phyloP scores from a whole-genome alignment of 352 stramenopile genomes.

The Blastocystis hominis region DNA sequence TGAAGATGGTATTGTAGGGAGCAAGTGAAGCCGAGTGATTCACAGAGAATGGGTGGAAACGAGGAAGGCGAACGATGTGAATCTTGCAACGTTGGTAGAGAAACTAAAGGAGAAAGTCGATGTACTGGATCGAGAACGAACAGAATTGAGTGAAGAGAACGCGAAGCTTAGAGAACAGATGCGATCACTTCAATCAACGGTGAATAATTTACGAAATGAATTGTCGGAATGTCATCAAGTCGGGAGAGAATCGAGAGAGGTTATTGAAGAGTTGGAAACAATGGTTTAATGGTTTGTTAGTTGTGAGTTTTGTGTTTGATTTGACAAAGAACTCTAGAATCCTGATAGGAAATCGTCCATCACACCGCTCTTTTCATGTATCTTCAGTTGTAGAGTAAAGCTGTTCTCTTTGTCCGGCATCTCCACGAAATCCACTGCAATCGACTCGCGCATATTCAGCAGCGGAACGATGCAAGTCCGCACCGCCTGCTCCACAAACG shows the following conservation, averaged over 20 bases:
- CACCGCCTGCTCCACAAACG: conserved; percentile 32
- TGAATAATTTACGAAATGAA: not conserved
- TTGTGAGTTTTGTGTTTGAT: not conserved
- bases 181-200: not conserved
- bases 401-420: not conserved
- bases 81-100: not conserved
- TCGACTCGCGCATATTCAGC: not conserved
- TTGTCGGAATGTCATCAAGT: not conserved
- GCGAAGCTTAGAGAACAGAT: not conserved
- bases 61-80: not conserved
- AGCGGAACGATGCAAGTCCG: conserved; percentile 6
- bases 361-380: not conserved
- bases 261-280: not conserved
- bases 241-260: not conserved
- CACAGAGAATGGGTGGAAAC: not conserved
- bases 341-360: conserved; percentile 29
- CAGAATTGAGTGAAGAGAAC: not conserved
- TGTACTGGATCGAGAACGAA: not conserved
- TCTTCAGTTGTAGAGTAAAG: not conserved
- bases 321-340: not conserved
- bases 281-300: not conserved
- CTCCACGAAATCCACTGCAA: conserved; percentile 42
- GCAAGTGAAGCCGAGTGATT: not conserved
- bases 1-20: not conserved
- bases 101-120: not conserved